Evolutionary conservation across 148 eudicot species (phyloP).

Genomic region (Arbutus unedo): DNA sequence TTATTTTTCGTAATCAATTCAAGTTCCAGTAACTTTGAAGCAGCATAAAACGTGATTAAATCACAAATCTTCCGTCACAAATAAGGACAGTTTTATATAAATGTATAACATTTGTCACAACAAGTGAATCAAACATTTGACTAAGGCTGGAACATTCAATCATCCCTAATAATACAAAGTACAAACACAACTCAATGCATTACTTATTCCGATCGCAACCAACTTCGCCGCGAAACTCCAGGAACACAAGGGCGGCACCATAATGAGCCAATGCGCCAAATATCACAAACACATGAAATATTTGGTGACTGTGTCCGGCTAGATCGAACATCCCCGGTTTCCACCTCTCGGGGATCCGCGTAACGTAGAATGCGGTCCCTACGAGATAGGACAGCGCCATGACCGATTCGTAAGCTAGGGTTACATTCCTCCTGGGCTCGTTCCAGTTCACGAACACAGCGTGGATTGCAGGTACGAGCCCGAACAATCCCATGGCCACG

Average conservation of each 20-base stretch:
- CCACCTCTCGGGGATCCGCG: conserved; percentile 88
- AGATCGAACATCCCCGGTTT: conserved; percentile 83
- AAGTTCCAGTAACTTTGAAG: too few species aligned
- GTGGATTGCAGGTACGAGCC: conserved; percentile 69
- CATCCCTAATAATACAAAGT: background rate
- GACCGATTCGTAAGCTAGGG: conserved; percentile 55
- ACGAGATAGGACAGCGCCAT: conserved; percentile 73
- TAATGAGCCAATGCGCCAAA: conserved; percentile 89
- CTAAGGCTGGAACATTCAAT: background rate
- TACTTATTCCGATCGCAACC: conserved; percentile 32
- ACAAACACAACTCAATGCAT: background rate
- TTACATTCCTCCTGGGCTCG: conserved; percentile 56
- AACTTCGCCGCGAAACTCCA: conserved; percentile 48
- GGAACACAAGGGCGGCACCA: conserved; percentile 66
- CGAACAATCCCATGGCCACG: conserved; percentile 71
- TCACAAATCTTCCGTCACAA: too few species aligned
- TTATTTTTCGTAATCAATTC: too few species aligned
- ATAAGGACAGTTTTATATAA: background rate
- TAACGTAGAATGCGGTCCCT: conserved; percentile 75
- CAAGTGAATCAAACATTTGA: background rate
- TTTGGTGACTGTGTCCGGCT: conserved; percentile 92
- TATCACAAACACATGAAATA: conserved; percentile 86
- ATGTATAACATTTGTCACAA: background rate
- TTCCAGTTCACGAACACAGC: conserved; percentile 59
- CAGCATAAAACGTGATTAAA: too few species aligned